phyloP scores from a whole-genome alignment of 805 yeast species.

The Sugiyamaella lignohabitans region DNA sequence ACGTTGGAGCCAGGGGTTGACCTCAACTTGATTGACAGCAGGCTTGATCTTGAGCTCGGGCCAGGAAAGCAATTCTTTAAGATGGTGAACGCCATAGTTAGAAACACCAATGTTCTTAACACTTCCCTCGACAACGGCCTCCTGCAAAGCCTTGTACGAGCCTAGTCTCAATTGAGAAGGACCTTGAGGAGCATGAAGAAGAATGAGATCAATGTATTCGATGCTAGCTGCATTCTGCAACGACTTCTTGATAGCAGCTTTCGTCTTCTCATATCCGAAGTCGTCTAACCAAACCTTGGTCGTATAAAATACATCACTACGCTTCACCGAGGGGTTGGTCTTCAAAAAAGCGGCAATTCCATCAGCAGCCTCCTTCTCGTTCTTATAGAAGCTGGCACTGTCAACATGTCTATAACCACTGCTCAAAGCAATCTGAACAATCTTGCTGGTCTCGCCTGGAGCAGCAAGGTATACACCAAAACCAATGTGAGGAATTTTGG shows the following conservation, averaged over 20 bases:
- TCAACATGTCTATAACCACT: conserved; percentile 74
- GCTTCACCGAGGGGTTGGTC: conserved; percentile 47
- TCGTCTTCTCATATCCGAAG: conserved; percentile 32
- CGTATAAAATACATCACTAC: conserved; percentile 45
- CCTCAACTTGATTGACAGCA: conserved; percentile 74
- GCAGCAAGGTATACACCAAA: conserved; percentile 25
- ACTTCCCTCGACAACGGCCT: conserved; percentile 44
- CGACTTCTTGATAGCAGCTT: conserved; percentile 49
- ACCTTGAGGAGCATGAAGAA: conserved; percentile 55
- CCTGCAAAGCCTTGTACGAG: conserved; percentile 52
- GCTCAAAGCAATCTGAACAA: conserved; percentile 52
- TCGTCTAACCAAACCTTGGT: conserved; percentile 48
- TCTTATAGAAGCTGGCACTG: conserved; percentile 57
- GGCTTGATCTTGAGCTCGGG: conserved; percentile 48
- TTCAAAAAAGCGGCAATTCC: conserved; percentile 51
- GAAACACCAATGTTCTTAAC: conserved; percentile 57
- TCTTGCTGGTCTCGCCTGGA: conserved; percentile 23
- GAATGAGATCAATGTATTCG: conserved; percentile 57
- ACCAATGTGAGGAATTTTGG: conserved; percentile 23
- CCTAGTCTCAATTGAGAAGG: conserved; percentile 34
- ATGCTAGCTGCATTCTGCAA: conserved; percentile 41
- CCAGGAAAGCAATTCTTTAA: conserved; percentile 47
- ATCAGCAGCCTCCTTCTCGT: conserved; percentile 54
- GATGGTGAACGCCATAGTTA: conserved; percentile 52
- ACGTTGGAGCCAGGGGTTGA: conserved; percentile 80